Evolutionary conservation across 2,329 filamentous ascomycete species (phyloP).

Genomic region (Cytospora schulzeri): DNA sequence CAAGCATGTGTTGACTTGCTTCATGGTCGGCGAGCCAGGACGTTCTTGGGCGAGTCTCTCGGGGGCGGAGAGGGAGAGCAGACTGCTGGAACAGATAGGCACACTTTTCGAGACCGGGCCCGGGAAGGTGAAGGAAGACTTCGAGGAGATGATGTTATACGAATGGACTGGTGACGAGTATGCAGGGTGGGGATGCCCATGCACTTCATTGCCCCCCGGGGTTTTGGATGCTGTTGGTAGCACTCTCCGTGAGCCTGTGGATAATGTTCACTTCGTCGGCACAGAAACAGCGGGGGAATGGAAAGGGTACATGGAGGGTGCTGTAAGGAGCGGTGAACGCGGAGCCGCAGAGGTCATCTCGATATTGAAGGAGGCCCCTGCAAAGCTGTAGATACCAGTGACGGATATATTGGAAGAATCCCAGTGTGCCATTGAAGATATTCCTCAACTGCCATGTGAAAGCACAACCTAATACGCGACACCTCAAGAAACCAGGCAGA

Average conservation of each 20-base stretch:
- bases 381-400: neutral
- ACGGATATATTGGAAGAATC: too few relatives aligned
- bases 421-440: too few relatives aligned
- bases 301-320: constrained; percentile 61
- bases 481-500: neutral
- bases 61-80: constrained; percentile 28
- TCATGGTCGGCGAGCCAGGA: constrained; percentile 42
- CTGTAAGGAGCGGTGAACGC: constrained; percentile 49
- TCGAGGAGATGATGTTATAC: constrained; percentile 38
- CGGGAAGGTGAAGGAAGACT: constrained; percentile 29
- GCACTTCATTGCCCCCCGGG: constrained; percentile 41
- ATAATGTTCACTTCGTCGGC: constrained; percentile 53
- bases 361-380: neutral
- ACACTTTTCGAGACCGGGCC: constrained; percentile 31
- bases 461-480: too few relatives aligned
- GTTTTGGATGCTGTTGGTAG: constrained; percentile 40
- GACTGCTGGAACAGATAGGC: constrained; percentile 35
- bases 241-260: constrained; percentile 37
- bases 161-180: constrained; percentile 44
- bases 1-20: constrained; percentile 43
- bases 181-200: constrained; percentile 44
- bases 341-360: constrained; percentile 47
- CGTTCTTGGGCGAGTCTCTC: constrained; percentile 36
- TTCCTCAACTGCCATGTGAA: too few relatives aligned
- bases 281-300: constrained; percentile 54